Conservation (phyloP, 495 filamentous ascomycete species). For the Xylaria palmicola region DNA sequence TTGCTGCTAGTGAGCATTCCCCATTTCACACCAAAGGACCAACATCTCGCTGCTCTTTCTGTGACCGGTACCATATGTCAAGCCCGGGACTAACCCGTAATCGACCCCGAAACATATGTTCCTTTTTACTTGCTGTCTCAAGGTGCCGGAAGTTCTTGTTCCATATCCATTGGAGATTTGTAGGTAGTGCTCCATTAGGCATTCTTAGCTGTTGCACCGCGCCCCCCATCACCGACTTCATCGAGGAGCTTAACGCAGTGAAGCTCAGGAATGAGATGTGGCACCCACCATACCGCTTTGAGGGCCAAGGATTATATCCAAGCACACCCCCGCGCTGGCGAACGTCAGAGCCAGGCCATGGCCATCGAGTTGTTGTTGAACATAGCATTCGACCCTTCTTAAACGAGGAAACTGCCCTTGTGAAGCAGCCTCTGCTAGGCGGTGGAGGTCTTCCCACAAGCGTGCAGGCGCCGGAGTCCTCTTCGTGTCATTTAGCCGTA, state of each 20-base stretch:
- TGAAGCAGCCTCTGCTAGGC: constrained; percentile 12
- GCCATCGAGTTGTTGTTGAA: constrained; percentile 12
- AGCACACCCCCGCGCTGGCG: constrained; percentile 10
- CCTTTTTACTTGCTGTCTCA: too few species aligned
- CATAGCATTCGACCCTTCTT: constrained; percentile 18
- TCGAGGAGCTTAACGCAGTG: background rate
- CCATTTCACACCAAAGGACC: too few species aligned
- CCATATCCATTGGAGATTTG: too few species aligned
- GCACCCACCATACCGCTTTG: background rate
- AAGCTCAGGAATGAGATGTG: background rate
- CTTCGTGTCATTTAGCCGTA: constrained; percentile 11
- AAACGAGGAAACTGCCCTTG: constrained; percentile 20
- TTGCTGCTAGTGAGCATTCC: too few species aligned
- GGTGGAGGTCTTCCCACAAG: constrained; percentile 9
- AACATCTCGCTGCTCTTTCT: too few species aligned
- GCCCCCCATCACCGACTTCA: too few species aligned
- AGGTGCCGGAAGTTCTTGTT: too few species aligned
- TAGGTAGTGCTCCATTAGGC: too few species aligned
- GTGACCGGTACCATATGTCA: too few species aligned
- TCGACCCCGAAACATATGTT: too few species aligned
- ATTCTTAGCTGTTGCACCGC: too few species aligned
- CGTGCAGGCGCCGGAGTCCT: background rate
- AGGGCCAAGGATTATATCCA: constrained; percentile 16
- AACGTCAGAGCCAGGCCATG: constrained; percentile 8
- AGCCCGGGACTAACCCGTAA: too few species aligned